Evolutionary conservation across 208 protist species (phyloP).

Genomic region (Phytomonas sp.): DNA sequence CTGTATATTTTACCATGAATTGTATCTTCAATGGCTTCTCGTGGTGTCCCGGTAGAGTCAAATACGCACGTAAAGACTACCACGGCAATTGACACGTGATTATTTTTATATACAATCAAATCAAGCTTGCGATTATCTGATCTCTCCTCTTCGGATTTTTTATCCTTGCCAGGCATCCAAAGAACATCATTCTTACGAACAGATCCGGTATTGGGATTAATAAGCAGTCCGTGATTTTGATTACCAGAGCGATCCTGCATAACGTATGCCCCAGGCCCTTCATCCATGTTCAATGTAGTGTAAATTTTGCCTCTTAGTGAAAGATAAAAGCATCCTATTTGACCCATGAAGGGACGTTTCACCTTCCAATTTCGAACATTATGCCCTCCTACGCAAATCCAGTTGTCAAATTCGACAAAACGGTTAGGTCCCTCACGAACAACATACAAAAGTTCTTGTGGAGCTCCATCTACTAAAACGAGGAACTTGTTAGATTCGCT

Average conservation of each 20-base stretch:
- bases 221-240: constrained; percentile 71
- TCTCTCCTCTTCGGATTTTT: not conserved
- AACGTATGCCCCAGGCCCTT: constrained; percentile 75
- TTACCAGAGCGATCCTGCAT: constrained; percentile 61
- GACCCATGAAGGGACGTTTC: constrained; percentile 46
- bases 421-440: constrained; percentile 65
- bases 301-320: constrained; percentile 57
- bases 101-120: constrained; percentile 70
- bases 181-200: constrained; percentile 67
- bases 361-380: constrained; percentile 83
- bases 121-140: constrained; percentile 6
- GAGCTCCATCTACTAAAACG: constrained; percentile 83
- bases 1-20: constrained; percentile 12
- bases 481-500: constrained; percentile 80
- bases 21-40: constrained; percentile 65
- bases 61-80: constrained; percentile 79
- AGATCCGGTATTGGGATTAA: constrained; percentile 41
- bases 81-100: constrained; percentile 67
- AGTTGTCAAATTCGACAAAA: constrained; percentile 69
- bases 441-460: constrained; percentile 69
- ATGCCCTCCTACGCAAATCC: constrained; percentile 78
- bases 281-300: constrained; percentile 70
- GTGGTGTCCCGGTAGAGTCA: constrained; percentile 33
- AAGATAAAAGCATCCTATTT: constrained; percentile 69
- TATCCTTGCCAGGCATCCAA: constrained; percentile 42